Evolutionary conservation across 768 basidiomycete species (phyloP).

Genomic region (Sporobolomyces phaffii): DNA sequence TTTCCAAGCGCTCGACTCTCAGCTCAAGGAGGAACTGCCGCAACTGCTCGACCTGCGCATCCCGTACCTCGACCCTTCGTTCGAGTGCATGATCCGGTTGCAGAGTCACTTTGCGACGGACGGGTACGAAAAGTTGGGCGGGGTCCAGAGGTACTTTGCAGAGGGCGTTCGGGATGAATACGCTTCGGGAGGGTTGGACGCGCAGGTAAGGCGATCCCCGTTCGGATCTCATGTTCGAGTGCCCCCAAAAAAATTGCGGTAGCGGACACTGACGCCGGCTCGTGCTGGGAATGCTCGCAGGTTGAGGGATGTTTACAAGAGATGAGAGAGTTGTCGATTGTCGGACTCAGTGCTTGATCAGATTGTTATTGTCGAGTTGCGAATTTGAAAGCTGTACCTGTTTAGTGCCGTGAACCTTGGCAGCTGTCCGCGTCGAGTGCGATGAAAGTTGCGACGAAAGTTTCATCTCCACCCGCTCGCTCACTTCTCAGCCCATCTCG

Average conservation of each 20-base stretch:
- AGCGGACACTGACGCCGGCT: not conserved
- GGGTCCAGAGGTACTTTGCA: constrained; percentile 68
- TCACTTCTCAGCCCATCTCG: too few species aligned
- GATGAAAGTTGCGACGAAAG: too few species aligned
- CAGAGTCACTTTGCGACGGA: constrained; percentile 97
- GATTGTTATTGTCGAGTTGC: not conserved
- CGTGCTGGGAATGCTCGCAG: constrained; percentile 47
- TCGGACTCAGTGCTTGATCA: constrained; percentile 20
- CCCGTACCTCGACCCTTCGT: constrained; percentile 96
- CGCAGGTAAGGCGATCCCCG: constrained; percentile 54
- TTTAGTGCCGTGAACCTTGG: too few species aligned
- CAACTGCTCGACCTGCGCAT: constrained; percentile 89
- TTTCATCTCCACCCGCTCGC: too few species aligned
- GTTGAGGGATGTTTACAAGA: constrained; percentile 96
- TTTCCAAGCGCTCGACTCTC: constrained; percentile 85
- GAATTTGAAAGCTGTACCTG: not conserved
- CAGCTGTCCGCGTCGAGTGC: too few species aligned
- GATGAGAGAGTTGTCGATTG: constrained; percentile 88
- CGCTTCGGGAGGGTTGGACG: constrained; percentile 89
- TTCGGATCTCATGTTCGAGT: too few species aligned
- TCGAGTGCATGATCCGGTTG: constrained; percentile 93
- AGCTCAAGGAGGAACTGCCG: constrained; percentile 83
- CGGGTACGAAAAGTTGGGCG: constrained; percentile 91
- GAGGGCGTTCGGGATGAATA: constrained; percentile 65
- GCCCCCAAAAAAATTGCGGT: too few species aligned